Evolutionary conservation across 1,139 yeast genomes (phyloP), one percentile per base, ranked within the genome.

Genomic region (Blastobotrys apis): DNA sequence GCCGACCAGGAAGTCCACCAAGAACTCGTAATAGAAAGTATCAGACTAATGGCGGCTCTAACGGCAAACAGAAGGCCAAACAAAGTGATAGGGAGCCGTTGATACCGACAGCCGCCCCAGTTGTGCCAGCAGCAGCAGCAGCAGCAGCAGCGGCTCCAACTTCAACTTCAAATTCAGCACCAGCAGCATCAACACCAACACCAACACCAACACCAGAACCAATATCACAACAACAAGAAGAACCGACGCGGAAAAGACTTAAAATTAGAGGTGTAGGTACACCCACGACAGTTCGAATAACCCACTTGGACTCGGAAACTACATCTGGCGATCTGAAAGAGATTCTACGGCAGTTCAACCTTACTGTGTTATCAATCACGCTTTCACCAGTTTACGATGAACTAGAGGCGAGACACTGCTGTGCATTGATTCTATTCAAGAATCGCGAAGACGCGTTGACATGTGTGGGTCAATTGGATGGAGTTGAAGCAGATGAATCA

Each of bases 181-280:
- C 27, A 12, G 27, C 27, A 25, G 27, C 12, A 9, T 8, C 27
- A 25, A 12, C 12, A 9, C 12, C 27, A 25, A 25, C 27, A 25
- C 12, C 27, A 25, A 12, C 27, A 25, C 27, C 27, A 25, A 25
- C 27, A 25, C 27, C 27, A 25, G 27, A 9, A 25, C 12, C 27
- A 25, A 25, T n/a, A 13, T 23, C 26, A 33, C 29, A 22, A 27
- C 30, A 22, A 19, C 25, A 19, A 9, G 15, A 41, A 10, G 27
- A 17, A 15, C 44, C 44, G 2, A 35, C 30, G 19, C 47, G 47
- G 5, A 39, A 33, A 15, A 38, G 41, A 25, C 33, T 48, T 13
- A 37, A 34, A 32, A 48, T 48, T 33, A 40, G 51, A 13, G 51
- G 51, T 15, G 30, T 42, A 22, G 51, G 51, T n/a, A 47, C 51